A percentile compares a stretch with the other conserved stretches of the same genome.
Conservation (phyloP, 73 alveolate genomes). For the Urostyla sp. region DNA sequence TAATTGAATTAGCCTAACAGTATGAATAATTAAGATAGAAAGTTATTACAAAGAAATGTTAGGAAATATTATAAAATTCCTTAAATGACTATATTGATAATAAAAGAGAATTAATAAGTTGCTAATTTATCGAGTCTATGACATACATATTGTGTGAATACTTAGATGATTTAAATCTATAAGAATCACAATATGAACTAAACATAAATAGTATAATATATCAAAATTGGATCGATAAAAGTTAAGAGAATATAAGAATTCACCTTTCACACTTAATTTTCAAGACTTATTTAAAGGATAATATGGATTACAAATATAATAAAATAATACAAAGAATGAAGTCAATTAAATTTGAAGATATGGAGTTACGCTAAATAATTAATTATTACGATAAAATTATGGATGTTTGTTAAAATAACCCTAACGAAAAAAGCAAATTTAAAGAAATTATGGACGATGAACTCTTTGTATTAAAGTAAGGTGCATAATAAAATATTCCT, state of each 20-base stretch:
- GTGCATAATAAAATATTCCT: conserved; percentile 23
- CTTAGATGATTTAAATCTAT: neutral
- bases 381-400: neutral
- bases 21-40: conserved; percentile 34
- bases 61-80: neutral
- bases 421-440: neutral
- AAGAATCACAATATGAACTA: neutral
- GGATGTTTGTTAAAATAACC: neutral
- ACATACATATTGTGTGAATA: neutral
- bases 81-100: neutral
- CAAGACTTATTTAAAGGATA: conserved; percentile 2
- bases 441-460: conserved; percentile 42
- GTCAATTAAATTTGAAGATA: neutral
- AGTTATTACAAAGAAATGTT: neutral
- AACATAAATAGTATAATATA: neutral
- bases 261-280: neutral
- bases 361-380: neutral
- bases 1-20: conserved; percentile 14
- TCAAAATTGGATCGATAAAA: neutral
- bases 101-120: neutral
- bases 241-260: neutral
- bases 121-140: neutral
- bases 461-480: neutral
- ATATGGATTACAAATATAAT: neutral
- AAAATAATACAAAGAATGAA: neutral